These are phyloP conservation scores for Lepiota subincarnata DNA, from an alignment of 768 basidiomycete species.

Conservation along the genomic window DNA sequence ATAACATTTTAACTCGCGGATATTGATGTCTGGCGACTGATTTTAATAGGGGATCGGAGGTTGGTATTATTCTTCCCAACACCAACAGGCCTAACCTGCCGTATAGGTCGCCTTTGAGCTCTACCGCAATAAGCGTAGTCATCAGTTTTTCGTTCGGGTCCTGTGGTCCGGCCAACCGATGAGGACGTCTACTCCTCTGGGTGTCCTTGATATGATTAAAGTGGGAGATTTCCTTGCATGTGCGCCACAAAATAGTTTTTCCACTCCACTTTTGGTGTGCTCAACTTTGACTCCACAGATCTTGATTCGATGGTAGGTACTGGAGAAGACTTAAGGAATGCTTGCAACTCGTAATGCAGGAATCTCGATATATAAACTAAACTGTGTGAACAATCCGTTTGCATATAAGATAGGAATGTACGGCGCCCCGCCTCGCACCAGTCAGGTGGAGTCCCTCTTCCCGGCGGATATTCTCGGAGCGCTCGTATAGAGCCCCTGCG, in stretches of 20 bases:
- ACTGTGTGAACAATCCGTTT: too few species aligned
- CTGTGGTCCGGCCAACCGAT: slow-evolving; percentile 50
- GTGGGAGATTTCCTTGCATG: slow-evolving; percentile 38
- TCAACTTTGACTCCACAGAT: slow-evolving; percentile 23
- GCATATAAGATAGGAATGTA: too few species aligned
- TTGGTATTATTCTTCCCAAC: neutral
- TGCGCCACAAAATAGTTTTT: slow-evolving; percentile 19
- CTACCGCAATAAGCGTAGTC: slow-evolving; percentile 24
- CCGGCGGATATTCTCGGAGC: too few species aligned
- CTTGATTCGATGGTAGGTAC: slow-evolving; percentile 36
- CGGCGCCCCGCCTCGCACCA: too few species aligned
- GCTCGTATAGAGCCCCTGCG: too few species aligned
- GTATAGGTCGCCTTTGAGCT: slow-evolving; percentile 41
- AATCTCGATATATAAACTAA: too few species aligned
- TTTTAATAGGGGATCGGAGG: slow-evolving; percentile 41
- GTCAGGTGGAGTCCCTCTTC: too few species aligned
- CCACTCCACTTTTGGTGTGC: neutral
- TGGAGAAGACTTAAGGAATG: slow-evolving; percentile 25
- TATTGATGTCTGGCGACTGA: neutral
- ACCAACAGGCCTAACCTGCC: neutral
- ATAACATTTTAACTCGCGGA: neutral
- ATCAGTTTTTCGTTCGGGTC: slow-evolving; percentile 36
- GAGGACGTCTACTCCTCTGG: slow-evolving; percentile 43
- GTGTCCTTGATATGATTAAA: slow-evolving; percentile 43
- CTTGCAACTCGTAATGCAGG: neutral